These are phyloP conservation scores for Saitozyma podzolica DNA, from an alignment of 768 basidiomycete species.

Conservation along the genomic window DNA sequence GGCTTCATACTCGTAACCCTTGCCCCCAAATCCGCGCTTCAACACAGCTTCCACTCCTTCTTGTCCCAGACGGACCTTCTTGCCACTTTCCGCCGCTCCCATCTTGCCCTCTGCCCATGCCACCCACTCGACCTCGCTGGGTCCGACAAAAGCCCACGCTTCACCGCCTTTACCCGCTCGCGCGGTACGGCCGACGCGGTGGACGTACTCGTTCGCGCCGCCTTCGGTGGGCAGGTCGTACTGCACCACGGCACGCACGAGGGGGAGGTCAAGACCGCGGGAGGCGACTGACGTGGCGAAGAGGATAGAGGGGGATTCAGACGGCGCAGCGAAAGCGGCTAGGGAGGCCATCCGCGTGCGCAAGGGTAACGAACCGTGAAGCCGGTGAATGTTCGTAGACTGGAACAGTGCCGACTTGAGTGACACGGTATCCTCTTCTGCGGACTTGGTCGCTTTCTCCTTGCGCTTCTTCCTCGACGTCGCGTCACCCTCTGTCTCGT, in stretches of 20 bases:
- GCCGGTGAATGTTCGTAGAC: slow-evolving; percentile 73
- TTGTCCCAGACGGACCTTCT: slow-evolving; percentile 59
- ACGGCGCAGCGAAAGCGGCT: slow-evolving; percentile 67
- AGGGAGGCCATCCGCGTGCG: slow-evolving; percentile 76
- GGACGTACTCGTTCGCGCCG: slow-evolving; percentile 92
- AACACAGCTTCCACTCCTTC: slow-evolving; percentile 71
- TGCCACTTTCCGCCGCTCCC: slow-evolving; percentile 57
- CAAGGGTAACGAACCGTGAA: slow-evolving; percentile 89
- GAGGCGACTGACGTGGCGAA: slow-evolving; percentile 97
- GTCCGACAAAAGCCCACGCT: slow-evolving; percentile 88
- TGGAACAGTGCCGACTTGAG: slow-evolving; percentile 76
- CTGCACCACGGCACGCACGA: slow-evolving; percentile 91
- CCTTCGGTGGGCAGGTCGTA: slow-evolving; percentile 98
- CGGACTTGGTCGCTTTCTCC: slow-evolving; percentile 37
- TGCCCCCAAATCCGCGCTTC: slow-evolving; percentile 80
- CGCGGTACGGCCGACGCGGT: slow-evolving; percentile 94
- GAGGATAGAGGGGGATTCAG: slow-evolving; percentile 64
- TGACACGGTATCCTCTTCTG: slow-evolving; percentile 56
- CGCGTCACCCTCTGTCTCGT: slow-evolving; percentile 31
- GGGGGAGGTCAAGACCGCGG: slow-evolving; percentile 92
- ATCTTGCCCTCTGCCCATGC: slow-evolving; percentile 84
- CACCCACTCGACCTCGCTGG: slow-evolving; percentile 85
- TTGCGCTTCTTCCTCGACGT: slow-evolving; percentile 31
- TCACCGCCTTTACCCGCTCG: slow-evolving; percentile 94
- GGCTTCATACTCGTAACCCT: slow-evolving; percentile 73